A percentile compares a stretch with the other conserved stretches of the same genome.
Conservation (phyloP, 495 filamentous ascomycete genomes). For the Echria macrotheca region DNA sequence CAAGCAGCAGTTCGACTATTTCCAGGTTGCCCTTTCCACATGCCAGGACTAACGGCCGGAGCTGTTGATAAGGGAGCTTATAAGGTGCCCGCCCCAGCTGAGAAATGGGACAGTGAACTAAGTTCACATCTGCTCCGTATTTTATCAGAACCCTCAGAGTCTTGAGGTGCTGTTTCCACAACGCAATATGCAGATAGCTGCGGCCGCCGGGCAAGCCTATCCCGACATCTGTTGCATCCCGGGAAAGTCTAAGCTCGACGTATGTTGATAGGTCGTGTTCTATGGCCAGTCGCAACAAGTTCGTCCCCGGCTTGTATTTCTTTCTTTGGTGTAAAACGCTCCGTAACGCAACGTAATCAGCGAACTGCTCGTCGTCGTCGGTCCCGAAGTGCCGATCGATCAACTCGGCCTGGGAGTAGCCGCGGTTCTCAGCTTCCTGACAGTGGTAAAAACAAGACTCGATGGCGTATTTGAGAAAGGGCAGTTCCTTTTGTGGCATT, state of each 20-base stretch:
- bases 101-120: neutral
- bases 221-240: neutral
- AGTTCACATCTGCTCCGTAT: slow-evolving; percentile 7
- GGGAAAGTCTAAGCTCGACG: slow-evolving; percentile 1
- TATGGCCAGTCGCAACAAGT: slow-evolving; percentile 4
- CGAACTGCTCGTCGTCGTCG: neutral
- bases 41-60: slow-evolving; percentile 2
- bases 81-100: neutral
- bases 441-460: slow-evolving; percentile 10
- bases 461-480: slow-evolving; percentile 5
- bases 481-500: neutral
- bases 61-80: neutral
- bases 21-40: slow-evolving; percentile 3
- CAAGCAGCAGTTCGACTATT: neutral
- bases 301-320: neutral
- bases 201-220: slow-evolving; percentile 1
- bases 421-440: slow-evolving; percentile 7
- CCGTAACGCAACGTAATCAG: neutral
- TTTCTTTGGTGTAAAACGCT: neutral
- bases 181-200: slow-evolving; percentile 4
- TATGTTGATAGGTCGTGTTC: slow-evolving; percentile 5
- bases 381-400: neutral
- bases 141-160: slow-evolving; percentile 3
- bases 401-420: neutral
- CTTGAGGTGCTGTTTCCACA: neutral